Conservation (phyloP, 2,329 filamentous ascomycete species). For the Cryphonectria radicalis region DNA sequence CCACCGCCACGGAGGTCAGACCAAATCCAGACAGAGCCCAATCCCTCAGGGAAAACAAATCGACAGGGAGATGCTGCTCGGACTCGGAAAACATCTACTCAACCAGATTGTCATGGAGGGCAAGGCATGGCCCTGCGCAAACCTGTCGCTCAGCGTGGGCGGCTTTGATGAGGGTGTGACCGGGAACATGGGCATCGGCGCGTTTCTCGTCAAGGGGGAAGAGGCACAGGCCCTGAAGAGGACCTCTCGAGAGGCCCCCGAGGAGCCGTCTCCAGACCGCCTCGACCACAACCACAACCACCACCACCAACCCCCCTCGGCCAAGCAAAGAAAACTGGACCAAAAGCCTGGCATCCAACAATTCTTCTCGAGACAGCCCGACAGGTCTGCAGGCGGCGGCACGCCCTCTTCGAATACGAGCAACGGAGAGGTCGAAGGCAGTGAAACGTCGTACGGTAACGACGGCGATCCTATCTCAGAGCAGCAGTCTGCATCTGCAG, state of each 20-base stretch:
- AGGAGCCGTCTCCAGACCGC: constrained; percentile 36
- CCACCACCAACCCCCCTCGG: constrained; percentile 31
- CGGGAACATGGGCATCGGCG: constrained; percentile 83
- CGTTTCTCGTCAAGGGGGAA: constrained; percentile 80
- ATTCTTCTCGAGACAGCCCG: constrained; percentile 54
- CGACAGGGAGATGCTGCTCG: constrained; percentile 73
- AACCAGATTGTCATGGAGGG: constrained; percentile 79
- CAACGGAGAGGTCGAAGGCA: constrained; percentile 32
- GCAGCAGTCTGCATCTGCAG: constrained; percentile 27
- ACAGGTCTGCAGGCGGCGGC: constrained; percentile 32
- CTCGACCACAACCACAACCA: too few relatives aligned
- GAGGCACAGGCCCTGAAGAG: constrained; percentile 61
- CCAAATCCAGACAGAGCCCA: constrained; percentile 72
- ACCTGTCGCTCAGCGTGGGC: constrained; percentile 85
- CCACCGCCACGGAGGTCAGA: constrained; percentile 74
- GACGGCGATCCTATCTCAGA: constrained; percentile 14
- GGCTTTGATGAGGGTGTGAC: constrained; percentile 88
- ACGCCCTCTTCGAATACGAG: constrained; percentile 39
- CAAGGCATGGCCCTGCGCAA: constrained; percentile 86
- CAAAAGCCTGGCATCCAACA: constrained; percentile 54
- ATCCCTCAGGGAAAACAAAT: constrained; percentile 78
- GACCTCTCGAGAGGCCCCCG: constrained; percentile 34
- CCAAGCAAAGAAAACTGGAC: constrained; percentile 53
- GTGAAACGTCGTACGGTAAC: constrained; percentile 35
- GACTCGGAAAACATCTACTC: constrained; percentile 76